Conservation (phyloP, 495 filamentous ascomycete species). For the Xylaria venustula region DNA sequence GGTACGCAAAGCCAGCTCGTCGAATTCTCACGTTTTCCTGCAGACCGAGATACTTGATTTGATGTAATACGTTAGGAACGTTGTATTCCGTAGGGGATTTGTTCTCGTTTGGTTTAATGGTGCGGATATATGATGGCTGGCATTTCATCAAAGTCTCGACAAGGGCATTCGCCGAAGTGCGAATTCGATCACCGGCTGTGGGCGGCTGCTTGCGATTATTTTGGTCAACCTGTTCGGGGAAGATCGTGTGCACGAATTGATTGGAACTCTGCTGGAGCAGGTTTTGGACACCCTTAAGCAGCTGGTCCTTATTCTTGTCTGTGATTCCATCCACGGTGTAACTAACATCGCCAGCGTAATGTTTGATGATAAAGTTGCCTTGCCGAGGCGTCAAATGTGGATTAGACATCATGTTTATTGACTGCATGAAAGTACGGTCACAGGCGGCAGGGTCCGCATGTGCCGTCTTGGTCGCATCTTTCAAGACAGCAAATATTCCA, state of each 20-base stretch:
- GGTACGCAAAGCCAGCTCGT: slow-evolving; percentile 93
- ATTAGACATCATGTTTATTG: slow-evolving; percentile 85
- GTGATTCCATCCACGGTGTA: slow-evolving; percentile 97
- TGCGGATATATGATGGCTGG: slow-evolving; percentile 94
- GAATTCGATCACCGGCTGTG: slow-evolving; percentile 96
- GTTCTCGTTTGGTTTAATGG: slow-evolving; percentile 99
- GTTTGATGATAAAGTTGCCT: slow-evolving; percentile 97
- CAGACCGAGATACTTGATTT: slow-evolving; percentile 98
- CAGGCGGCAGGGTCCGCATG: slow-evolving; percentile 92
- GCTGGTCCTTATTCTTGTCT: slow-evolving; percentile 98
- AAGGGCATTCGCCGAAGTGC: slow-evolving; percentile 90
- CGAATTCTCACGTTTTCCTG: slow-evolving; percentile 99
- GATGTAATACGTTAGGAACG: slow-evolving; percentile 86
- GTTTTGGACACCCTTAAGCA: slow-evolving; percentile 91
- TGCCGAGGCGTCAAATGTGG: slow-evolving; percentile 89
- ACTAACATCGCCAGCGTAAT: slow-evolving; percentile 97
- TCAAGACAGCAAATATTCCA: slow-evolving; percentile 92
- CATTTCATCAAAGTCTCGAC: slow-evolving; percentile 97
- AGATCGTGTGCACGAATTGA: slow-evolving; percentile 78
- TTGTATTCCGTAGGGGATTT: slow-evolving; percentile 94
- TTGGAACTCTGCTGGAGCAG: slow-evolving; percentile 83
- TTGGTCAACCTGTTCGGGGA: slow-evolving; percentile 91
- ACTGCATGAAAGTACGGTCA: slow-evolving; percentile 92
- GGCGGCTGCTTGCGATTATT: slow-evolving; percentile 93
- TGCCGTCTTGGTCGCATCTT: slow-evolving; percentile 95